A percentile compares a stretch with the other conserved stretches of the same genome.
phyloP scores from a whole-genome alignment of 192 early-diverging fungal genomes.

The Obelidium mucronatum region DNA sequence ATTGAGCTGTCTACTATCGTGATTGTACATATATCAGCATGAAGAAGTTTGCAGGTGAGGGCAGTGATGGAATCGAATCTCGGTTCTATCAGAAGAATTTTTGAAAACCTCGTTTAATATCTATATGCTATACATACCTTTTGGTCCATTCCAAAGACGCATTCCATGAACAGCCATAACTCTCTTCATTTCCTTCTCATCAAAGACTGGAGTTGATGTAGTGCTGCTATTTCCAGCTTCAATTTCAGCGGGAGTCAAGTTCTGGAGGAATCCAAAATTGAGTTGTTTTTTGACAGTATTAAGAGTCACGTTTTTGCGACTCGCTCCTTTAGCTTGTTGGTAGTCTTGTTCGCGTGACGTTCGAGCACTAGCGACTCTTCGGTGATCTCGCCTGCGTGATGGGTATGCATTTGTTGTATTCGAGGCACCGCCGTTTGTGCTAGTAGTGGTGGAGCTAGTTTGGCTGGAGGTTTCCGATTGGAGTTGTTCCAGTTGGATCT shows the following conservation, averaged over 20 bases:
- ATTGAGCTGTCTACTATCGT: conserved; percentile 19
- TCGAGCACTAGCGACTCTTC: conserved; percentile 29
- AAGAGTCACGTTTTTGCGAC: neutral
- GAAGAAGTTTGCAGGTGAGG: conserved; percentile 25
- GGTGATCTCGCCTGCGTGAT: conserved; percentile 5
- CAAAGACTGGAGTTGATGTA: neutral
- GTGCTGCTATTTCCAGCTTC: neutral
- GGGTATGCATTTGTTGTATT: neutral
- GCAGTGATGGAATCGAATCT: conserved; percentile 28
- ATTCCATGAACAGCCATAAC: conserved; percentile 23
- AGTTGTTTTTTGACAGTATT: neutral
- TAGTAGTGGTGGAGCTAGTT: neutral
- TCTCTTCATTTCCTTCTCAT: conserved; percentile 22
- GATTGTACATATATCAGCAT: conserved; percentile 25
- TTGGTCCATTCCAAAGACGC: conserved; percentile 19
- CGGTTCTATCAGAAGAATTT: conserved; percentile 6
- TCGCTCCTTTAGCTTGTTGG: neutral
- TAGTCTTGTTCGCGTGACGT: conserved; percentile 29
- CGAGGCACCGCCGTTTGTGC: neutral
- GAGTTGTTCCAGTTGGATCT: neutral
- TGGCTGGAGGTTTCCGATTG: neutral
- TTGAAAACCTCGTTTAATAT: neutral
- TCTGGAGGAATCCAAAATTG: neutral
- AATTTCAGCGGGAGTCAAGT: neutral
- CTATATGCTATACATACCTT: neutral